Conservation (phyloP, 306 rosid species). For the Malus fusca region DNA sequence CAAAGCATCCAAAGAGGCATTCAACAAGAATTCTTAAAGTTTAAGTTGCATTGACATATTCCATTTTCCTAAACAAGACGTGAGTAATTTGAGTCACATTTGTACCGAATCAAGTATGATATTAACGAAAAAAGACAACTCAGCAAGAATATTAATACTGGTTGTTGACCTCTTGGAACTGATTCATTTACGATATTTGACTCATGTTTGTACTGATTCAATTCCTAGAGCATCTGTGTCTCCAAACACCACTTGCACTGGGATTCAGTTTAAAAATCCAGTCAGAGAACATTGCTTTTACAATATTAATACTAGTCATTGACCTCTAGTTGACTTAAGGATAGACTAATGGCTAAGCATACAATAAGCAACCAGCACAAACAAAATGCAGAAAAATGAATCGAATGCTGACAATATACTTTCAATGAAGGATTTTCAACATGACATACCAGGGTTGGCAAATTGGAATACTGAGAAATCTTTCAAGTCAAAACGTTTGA, state of each 20-base stretch:
- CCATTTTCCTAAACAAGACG: not conserved
- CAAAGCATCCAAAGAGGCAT: not conserved
- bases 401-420: not conserved
- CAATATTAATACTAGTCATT: not conserved
- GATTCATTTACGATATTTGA: not conserved
- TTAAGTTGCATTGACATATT: not conserved
- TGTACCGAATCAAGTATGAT: not conserved
- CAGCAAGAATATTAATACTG: not conserved
- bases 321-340: not conserved
- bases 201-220: too few species aligned
- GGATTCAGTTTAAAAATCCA: not conserved
- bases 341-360: not conserved
- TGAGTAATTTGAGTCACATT: not conserved
- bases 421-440: not conserved
- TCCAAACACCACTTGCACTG: not conserved
- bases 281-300: not conserved
- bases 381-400: not conserved
- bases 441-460: constrained; percentile 65
- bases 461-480: constrained; percentile 78
- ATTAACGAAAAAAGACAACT: not conserved
- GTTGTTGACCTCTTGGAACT: too few species aligned
- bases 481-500: constrained; percentile 73
- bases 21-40: not conserved
- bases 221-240: too few species aligned
- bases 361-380: not conserved